Evolutionary conservation across 2,329 filamentous ascomycete genomes (phyloP).

Genomic region (Acephala macrosclerotiorum): DNA sequence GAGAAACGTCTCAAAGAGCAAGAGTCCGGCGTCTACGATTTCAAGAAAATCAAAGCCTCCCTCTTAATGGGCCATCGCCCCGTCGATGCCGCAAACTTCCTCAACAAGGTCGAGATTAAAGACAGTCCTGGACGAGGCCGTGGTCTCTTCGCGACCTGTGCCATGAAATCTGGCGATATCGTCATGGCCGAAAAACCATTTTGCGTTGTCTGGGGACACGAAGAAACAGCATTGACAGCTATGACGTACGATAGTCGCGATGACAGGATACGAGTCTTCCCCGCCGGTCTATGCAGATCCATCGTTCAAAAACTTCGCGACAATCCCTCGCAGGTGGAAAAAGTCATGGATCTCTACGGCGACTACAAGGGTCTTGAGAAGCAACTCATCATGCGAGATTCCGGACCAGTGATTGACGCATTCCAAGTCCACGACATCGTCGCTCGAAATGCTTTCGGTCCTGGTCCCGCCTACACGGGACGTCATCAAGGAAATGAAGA

Average conservation of each 20-base stretch:
- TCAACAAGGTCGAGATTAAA: conserved; percentile 50
- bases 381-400: conserved; percentile 42
- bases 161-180: conserved; percentile 56
- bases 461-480: neutral
- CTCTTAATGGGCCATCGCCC: conserved; percentile 46
- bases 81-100: conserved; percentile 57
- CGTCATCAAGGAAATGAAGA: neutral
- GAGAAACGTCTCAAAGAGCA: conserved; percentile 48
- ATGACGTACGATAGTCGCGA: conserved; percentile 42
- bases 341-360: conserved; percentile 43
- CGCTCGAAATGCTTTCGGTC: conserved; percentile 53
- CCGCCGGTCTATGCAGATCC: conserved; percentile 9
- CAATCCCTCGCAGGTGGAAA: conserved; percentile 44
- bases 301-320: conserved; percentile 47
- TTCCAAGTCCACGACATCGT: conserved; percentile 55
- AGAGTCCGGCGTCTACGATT: conserved; percentile 50
- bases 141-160: conserved; percentile 57
- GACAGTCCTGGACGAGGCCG: conserved; percentile 51
- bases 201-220: conserved; percentile 34
- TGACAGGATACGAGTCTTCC: conserved; percentile 26
- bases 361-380: conserved; percentile 35
- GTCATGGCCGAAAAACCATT: conserved; percentile 65
- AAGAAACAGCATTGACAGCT: conserved; percentile 41
- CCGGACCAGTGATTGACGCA: conserved; percentile 53
- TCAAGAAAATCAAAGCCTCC: conserved; percentile 48